Evolutionary conservation across 108 stramenopile species (phyloP).

Genomic region (Aurantiochytrium sp.): DNA sequence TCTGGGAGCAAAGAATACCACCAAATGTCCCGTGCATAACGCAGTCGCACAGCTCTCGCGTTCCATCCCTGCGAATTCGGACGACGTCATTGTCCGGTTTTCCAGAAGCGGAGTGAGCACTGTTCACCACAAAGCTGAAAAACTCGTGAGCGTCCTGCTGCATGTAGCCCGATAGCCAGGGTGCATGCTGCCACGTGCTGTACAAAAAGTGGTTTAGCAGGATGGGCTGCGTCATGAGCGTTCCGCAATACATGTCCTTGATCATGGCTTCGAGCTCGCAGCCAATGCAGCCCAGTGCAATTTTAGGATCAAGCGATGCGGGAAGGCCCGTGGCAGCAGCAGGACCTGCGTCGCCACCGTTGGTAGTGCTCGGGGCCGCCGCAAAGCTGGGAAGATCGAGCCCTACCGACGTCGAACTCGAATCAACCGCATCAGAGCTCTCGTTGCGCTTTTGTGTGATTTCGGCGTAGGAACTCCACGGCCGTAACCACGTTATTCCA

Average conservation of each 20-base stretch:
- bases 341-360: not conserved
- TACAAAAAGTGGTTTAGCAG: not conserved
- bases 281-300: not conserved
- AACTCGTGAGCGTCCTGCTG: constrained; percentile 22
- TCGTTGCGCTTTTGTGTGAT: not conserved
- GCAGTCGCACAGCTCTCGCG: not conserved
- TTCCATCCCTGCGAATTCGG: not conserved
- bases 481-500: not conserved
- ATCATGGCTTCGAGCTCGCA: not conserved
- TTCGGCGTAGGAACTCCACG: not conserved
- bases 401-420: no score
- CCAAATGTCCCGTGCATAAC: not conserved
- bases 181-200: not conserved
- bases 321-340: not conserved
- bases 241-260: not conserved
- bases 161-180: not conserved
- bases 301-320: not conserved
- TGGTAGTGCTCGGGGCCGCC: no score
- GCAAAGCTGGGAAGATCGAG: no score
- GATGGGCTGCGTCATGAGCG: not conserved
- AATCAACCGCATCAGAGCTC: no score
- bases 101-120: not conserved
- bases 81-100: not conserved
- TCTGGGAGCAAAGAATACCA: not conserved
- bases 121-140: not conserved